phyloP scores from a whole-genome alignment of 2,329 filamentous ascomycete genomes.

The Paraphaeosphaeria sporulosa region DNA sequence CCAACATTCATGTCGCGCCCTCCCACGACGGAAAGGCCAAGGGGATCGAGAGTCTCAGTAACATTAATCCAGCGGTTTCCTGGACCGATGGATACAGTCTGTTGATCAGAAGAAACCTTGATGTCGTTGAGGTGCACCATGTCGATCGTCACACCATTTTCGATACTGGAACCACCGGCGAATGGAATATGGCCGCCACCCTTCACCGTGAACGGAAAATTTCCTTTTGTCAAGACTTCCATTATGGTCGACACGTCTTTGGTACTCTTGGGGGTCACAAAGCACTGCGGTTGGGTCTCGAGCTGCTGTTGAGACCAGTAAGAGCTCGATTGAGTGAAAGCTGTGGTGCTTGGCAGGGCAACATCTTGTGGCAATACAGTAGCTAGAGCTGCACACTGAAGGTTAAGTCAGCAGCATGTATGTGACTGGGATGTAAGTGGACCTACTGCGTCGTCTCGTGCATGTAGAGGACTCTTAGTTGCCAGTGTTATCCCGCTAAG shows the following conservation, averaged over 20 bases:
- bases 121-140: slow-evolving; percentile 45
- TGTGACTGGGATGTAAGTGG: too few relatives aligned
- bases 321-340: neutral
- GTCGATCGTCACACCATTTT: slow-evolving; percentile 54
- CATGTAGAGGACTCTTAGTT: neutral
- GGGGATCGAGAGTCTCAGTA: slow-evolving; percentile 36
- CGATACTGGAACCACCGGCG: slow-evolving; percentile 51
- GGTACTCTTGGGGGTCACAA: slow-evolving; percentile 5
- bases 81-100: slow-evolving; percentile 37
- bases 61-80: slow-evolving; percentile 49
- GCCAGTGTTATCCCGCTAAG: neutral
- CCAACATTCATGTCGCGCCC: slow-evolving; percentile 26
- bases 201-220: slow-evolving; percentile 52
- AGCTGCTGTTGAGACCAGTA: slow-evolving; percentile 12
- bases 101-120: slow-evolving; percentile 31
- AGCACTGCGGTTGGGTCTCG: slow-evolving; percentile 7
- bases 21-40: slow-evolving; percentile 39
- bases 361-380: neutral
- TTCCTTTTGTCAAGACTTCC: neutral
- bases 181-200: slow-evolving; percentile 54
- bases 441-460: neutral
- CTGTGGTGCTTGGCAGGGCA: neutral
- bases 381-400: neutral
- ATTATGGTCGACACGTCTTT: neutral
- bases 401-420: neutral